Evolutionary conservation across 495 filamentous ascomycete genomes (phyloP).

Genomic region (Hapsidospora chrysogenum): DNA sequence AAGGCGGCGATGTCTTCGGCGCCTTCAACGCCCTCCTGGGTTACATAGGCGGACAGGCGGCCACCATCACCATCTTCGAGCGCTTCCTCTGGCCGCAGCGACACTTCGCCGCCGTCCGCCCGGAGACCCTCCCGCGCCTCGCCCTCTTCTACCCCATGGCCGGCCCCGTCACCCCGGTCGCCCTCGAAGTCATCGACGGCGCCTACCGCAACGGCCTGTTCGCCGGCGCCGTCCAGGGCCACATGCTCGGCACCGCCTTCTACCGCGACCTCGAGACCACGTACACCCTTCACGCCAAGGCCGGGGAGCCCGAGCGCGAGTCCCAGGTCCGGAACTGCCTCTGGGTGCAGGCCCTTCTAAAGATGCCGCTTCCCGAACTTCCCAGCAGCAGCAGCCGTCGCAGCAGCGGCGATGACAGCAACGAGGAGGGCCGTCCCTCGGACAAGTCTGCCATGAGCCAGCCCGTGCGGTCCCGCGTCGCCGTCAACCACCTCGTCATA

Average conservation of each 20-base stretch:
- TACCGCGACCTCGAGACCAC: slow-evolving; percentile 1
- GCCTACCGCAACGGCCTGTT: slow-evolving; percentile 5
- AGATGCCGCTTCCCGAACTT: no score
- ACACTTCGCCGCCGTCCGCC: slow-evolving; percentile 4
- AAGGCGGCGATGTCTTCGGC: slow-evolving; percentile 2
- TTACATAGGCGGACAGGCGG: slow-evolving; percentile 6
- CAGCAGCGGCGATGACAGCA: no score
- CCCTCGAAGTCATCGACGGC: slow-evolving; percentile 5
- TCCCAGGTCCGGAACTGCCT: slow-evolving; percentile 7
- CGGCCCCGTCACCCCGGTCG: slow-evolving; percentile 5
- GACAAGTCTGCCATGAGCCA: no score
- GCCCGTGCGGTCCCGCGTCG: no score
- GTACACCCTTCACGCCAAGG: slow-evolving; percentile 4
- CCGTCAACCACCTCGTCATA: background rate
- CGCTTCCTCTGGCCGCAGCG: slow-evolving; percentile 7
- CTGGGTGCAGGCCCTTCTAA: slow-evolving; percentile 5
- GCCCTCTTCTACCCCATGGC: slow-evolving; percentile 6
- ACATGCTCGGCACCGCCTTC: slow-evolving; percentile 8
- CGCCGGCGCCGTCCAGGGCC: slow-evolving; percentile 4
- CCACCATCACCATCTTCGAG: slow-evolving; percentile 5
- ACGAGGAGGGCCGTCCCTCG: no score
- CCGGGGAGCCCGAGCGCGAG: slow-evolving; percentile 3
- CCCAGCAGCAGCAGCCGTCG: no score
- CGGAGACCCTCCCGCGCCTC: background rate
- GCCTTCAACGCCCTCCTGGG: slow-evolving; percentile 6